Evolutionary conservation across 2,329 filamentous ascomycete genomes (phyloP), one percentile per base, ranked within the genome.

Genomic region (Passalora sequoiae): DNA sequence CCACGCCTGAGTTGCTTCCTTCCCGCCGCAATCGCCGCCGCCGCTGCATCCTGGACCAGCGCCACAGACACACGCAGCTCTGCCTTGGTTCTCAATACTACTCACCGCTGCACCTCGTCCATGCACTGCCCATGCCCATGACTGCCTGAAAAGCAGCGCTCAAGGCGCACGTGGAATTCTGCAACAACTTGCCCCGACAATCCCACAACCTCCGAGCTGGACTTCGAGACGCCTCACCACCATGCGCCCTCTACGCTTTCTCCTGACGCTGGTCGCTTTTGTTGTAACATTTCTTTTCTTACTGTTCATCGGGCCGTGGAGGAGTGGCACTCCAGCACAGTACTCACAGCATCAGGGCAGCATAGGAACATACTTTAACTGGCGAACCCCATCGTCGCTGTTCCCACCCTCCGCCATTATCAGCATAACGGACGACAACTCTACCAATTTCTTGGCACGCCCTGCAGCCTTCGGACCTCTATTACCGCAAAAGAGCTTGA

Each of bases 401-500:
- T 98, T 98, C 63, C 89, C 91, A 4, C 89, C 89, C 3, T 95
- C 92, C 53, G 92, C 92, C 36, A 86, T 94, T 59, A 96, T 98
- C 63, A 95, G 87, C 65, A 77, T 98, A 49, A 95, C 89, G 60
- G 89, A 97, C 66, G 92, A 98, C 68, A 98, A 98, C 67, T 95
- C 88, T 55, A 98, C 92, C 9, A 94, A 94, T 56, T 98, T 98
- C 69, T 76, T 94, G 43, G 89, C 92, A 31, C 78, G 92, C 37
- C 92, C 92, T 47, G 92, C 92, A 40, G 89, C 88, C 28, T 98
- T 97, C 68, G 92, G 92, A 0, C 88, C 92, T 4, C 70, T 78
- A 28, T 70, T 98, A 28, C 86, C 86, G 0, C 66, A 73, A 9
- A 80, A 77, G 45, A 91, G 92, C 19, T 69, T 97, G 51, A 94